phyloP scores from a whole-genome alignment of 2,329 filamentous ascomycete species.

The Harringtonia lauricola region DNA sequence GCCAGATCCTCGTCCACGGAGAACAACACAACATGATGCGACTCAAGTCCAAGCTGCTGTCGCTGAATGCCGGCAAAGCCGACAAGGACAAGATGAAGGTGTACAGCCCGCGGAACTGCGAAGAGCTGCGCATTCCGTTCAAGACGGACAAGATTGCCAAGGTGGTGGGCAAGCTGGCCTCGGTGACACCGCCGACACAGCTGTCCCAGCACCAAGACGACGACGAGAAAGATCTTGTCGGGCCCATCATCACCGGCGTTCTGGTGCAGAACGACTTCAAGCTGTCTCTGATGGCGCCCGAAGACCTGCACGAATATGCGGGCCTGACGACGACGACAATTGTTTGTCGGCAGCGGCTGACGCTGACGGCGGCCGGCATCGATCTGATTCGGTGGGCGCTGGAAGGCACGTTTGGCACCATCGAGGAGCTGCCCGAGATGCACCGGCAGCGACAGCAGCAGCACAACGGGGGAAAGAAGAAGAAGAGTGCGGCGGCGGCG shows the following conservation, averaged over 20 bases:
- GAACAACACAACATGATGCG: slow-evolving; percentile 98
- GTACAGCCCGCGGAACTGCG: slow-evolving; percentile 87
- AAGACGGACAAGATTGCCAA: slow-evolving; percentile 91
- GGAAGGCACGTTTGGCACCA: slow-evolving; percentile 83
- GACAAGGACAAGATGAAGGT: slow-evolving; percentile 80
- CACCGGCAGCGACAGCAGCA: slow-evolving; percentile 26
- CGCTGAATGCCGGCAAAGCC: slow-evolving; percentile 74
- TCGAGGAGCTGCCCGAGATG: slow-evolving; percentile 57
- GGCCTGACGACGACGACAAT: slow-evolving; percentile 95
- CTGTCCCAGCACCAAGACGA: slow-evolving; percentile 6
- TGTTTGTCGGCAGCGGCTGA: slow-evolving; percentile 82
- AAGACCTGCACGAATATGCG: slow-evolving; percentile 90
- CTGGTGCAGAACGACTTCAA: slow-evolving; percentile 98
- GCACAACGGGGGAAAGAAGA: slow-evolving; percentile 19
- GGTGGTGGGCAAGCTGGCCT: slow-evolving; percentile 86
- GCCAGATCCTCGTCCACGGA: slow-evolving; percentile 95
- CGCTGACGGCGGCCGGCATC: slow-evolving; percentile 75
- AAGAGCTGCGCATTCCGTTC: slow-evolving; percentile 91
- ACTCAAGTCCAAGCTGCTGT: slow-evolving; percentile 85
- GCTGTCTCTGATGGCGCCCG: slow-evolving; percentile 90
- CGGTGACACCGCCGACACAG: slow-evolving; percentile 56
- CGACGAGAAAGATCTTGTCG: slow-evolving; percentile 14
- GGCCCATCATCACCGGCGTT: slow-evolving; percentile 68
- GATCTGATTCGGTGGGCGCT: slow-evolving; percentile 91
- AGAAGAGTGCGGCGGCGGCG: slow-evolving; percentile 12